phyloP scores from a whole-genome alignment of 2,329 filamentous ascomycete genomes.

The Pezicula carpinea region DNA sequence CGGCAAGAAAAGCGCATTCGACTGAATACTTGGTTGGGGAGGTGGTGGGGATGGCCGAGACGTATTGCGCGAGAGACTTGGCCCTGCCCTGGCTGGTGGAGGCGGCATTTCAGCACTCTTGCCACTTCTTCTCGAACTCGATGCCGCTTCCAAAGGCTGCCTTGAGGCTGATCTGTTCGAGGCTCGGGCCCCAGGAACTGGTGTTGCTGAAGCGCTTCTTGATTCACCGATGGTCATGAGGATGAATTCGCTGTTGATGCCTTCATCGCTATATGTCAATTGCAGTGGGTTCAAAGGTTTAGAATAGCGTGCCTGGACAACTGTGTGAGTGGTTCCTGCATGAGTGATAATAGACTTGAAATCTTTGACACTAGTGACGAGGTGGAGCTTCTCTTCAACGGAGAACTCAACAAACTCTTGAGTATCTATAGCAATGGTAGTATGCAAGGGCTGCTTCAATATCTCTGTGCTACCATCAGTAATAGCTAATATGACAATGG shows the following conservation, averaged over 20 bases:
- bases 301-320: conserved; percentile 66
- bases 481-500: background rate
- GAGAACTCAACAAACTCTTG: conserved; percentile 73
- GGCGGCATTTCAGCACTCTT: conserved; percentile 21
- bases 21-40: conserved; percentile 52
- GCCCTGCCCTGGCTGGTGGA: conserved; percentile 16
- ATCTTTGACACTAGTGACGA: conserved; percentile 78
- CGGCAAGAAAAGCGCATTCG: conserved; percentile 67
- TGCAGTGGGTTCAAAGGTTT: conserved; percentile 67
- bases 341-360: conserved; percentile 76
- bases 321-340: conserved; percentile 64
- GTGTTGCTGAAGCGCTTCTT: conserved; percentile 21
- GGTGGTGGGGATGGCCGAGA: conserved; percentile 48
- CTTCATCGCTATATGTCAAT: conserved; percentile 64
- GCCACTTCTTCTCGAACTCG: conserved; percentile 20
- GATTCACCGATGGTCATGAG: conserved; percentile 75
- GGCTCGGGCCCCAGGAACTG: conserved; percentile 18
- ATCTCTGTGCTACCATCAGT: conserved; percentile 48
- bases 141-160: conserved; percentile 22
- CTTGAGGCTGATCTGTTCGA: conserved; percentile 23
- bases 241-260: conserved; percentile 70
- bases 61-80: conserved; percentile 19
- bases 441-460: conserved; percentile 75
- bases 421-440: conserved; percentile 71
- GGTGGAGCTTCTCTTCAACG: conserved; percentile 71